A percentile compares a stretch with the other conserved stretches of the same genome.
These are phyloP conservation scores for Hygrophila difformis DNA, from an alignment of 257 asterid species.

Conservation along the genomic window DNA sequence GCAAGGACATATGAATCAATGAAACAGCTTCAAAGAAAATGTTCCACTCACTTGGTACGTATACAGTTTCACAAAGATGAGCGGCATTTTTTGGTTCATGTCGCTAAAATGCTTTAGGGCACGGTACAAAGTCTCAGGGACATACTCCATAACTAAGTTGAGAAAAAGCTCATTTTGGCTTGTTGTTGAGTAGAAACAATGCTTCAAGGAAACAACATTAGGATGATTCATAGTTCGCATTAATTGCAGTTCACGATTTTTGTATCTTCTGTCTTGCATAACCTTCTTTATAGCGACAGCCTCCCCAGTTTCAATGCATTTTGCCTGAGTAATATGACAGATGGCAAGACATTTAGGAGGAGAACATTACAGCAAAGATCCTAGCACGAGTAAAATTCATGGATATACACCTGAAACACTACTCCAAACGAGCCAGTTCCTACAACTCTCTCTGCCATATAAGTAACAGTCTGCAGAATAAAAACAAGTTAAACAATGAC, in stretches of 20 bases:
- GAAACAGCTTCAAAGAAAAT: conserved; percentile 9
- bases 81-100: conserved; percentile 82
- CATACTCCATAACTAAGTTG: conserved; percentile 94
- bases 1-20: conserved; percentile 7
- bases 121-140: conserved; percentile 71
- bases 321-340: conserved; percentile 46
- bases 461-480: conserved; percentile 52
- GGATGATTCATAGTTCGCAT: conserved; percentile 96
- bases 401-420: conserved; percentile 52
- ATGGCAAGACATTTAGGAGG: conserved; percentile 1
- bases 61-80: conserved; percentile 81
- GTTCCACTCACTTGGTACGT: conserved; percentile 65
- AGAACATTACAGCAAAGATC: not conserved
- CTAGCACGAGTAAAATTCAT: conserved; percentile 1
- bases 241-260: conserved; percentile 86
- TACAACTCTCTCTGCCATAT: conserved; percentile 73
- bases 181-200: conserved; percentile 87
- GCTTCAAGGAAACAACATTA: conserved; percentile 81
- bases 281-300: conserved; percentile 95
- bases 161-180: conserved; percentile 79
- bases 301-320: conserved; percentile 93
- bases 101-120: conserved; percentile 73
- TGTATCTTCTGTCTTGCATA: conserved; percentile 89
- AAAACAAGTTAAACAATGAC: conserved; percentile 16
- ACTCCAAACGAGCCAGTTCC: conserved; percentile 71